A percentile compares a stretch with the other conserved stretches of the same genome.
These are phyloP conservation scores for Dioscorea cayenensis DNA, from an alignment of 116 monocot genomes.

Conservation along the genomic window DNA sequence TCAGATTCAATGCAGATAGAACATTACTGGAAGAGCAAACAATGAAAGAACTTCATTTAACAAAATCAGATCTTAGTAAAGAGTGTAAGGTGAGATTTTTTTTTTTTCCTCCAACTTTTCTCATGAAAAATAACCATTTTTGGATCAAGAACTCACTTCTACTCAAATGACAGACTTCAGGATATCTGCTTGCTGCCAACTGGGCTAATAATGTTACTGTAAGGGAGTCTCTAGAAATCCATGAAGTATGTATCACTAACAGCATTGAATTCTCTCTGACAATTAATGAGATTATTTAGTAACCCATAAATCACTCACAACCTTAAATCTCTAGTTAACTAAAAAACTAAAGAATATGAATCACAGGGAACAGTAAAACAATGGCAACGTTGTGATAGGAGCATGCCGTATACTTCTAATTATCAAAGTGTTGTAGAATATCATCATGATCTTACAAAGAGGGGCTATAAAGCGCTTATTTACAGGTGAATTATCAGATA, in stretches of 20 bases:
- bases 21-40: no score
- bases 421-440: not conserved
- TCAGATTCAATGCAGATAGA: no score
- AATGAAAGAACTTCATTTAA: no score
- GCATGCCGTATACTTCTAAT: not conserved
- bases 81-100: no score
- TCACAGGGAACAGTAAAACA: conserved; percentile 16
- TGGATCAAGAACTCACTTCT: not conserved
- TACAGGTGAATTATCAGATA: conserved; percentile 16
- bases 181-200: conserved; percentile 10
- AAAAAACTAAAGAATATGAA: not conserved
- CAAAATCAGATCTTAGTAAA: no score
- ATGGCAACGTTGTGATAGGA: conserved; percentile 16
- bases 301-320: not conserved
- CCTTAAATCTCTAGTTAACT: not conserved
- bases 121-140: no score
- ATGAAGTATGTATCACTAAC: conserved; percentile 6
- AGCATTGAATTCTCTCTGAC: not conserved
- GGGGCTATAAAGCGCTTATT: conserved; percentile 20
- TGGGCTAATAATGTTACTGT: conserved; percentile 16
- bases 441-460: conserved; percentile 19
- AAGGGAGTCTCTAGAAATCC: conserved; percentile 23
- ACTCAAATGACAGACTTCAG: conserved; percentile 7
- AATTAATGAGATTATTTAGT: not conserved
- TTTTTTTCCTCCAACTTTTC: no score